Evolutionary conservation across 257 asterid species (phyloP).

Genomic region (Solanum lycopersicoides): DNA sequence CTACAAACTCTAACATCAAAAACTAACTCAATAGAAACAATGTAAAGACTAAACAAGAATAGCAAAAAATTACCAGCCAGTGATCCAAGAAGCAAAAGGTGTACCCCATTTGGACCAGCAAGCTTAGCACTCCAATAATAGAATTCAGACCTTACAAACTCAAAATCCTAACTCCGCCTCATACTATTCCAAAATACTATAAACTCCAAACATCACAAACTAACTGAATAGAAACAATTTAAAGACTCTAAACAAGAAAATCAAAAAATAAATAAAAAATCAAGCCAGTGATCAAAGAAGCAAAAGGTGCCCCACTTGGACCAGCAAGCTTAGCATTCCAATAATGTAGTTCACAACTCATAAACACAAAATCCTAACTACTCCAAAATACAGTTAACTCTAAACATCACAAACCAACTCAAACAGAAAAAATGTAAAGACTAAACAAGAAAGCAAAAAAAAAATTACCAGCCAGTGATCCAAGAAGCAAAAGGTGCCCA

Average conservation of each 20-base stretch:
- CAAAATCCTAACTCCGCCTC: neutral
- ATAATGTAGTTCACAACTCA: slow-evolving; percentile 45
- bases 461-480: slow-evolving; percentile 87
- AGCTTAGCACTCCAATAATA: slow-evolving; percentile 94
- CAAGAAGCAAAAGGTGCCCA: slow-evolving; percentile 99
- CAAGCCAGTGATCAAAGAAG: slow-evolving; percentile 94
- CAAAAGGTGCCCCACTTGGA: slow-evolving; percentile 91
- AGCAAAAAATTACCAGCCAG: slow-evolving; percentile 62
- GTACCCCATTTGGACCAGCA: slow-evolving; percentile 94
- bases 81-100: slow-evolving; percentile 93
- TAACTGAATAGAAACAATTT: neutral
- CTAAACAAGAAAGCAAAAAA: neutral
- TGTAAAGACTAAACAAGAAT: neutral
- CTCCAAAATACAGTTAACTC: neutral
- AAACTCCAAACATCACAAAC: neutral
- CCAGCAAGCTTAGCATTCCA: slow-evolving; percentile 97
- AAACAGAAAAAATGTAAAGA: neutral
- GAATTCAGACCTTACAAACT: slow-evolving; percentile 8
- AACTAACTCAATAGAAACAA: neutral
- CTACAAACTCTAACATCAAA: neutral
- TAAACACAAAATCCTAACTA: neutral
- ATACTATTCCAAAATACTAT: neutral
- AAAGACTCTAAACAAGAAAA: neutral
- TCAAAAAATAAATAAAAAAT: neutral
- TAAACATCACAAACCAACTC: neutral